Percentiles rank a stretch among this genome's conserved stretches.
phyloP scores from a whole-genome alignment of 441 rosid genomes.

The Brassica balearica region DNA sequence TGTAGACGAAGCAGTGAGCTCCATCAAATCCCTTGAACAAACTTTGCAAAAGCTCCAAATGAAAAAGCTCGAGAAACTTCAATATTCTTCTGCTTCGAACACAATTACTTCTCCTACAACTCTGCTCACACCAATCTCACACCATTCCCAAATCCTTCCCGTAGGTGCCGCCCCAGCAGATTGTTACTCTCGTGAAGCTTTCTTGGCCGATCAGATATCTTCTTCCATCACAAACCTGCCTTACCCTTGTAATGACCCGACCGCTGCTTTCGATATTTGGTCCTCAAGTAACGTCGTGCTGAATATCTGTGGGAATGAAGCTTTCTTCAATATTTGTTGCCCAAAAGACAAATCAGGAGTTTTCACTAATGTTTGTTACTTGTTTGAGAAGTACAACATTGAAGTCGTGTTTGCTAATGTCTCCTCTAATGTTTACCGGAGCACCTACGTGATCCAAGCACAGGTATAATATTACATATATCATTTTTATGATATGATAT shows the following conservation, averaged over 20 bases:
- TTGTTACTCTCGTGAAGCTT: slow-evolving; percentile 55
- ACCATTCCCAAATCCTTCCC: slow-evolving; percentile 23
- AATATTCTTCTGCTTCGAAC: slow-evolving; percentile 39
- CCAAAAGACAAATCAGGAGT: slow-evolving; percentile 53
- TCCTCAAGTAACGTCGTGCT: slow-evolving; percentile 68
- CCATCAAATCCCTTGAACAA: slow-evolving; percentile 61
- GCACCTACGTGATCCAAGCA: slow-evolving; percentile 74
- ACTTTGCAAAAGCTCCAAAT: slow-evolving; percentile 59
- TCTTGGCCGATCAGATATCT: slow-evolving; percentile 61
- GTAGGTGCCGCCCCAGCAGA: background rate
- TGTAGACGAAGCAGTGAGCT: slow-evolving; percentile 78
- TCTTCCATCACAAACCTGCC: slow-evolving; percentile 41
- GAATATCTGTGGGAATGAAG: slow-evolving; percentile 70
- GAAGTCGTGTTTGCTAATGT: slow-evolving; percentile 67
- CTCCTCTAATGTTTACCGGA: slow-evolving; percentile 50
- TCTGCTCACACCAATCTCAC: slow-evolving; percentile 40
- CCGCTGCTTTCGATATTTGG: slow-evolving; percentile 68
- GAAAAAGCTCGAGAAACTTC: slow-evolving; percentile 62
- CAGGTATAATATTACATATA: slow-evolving; percentile 52
- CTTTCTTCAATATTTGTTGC: slow-evolving; percentile 66
- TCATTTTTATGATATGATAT: background rate
- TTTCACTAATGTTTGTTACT: slow-evolving; percentile 59
- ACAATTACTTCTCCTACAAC: slow-evolving; percentile 36
- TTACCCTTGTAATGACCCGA: slow-evolving; percentile 39
- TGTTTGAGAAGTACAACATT: slow-evolving; percentile 71